These are phyloP conservation scores for Saturnispora gosingensis DNA, from an alignment of 805 yeast genomes.

Conservation along the genomic window DNA sequence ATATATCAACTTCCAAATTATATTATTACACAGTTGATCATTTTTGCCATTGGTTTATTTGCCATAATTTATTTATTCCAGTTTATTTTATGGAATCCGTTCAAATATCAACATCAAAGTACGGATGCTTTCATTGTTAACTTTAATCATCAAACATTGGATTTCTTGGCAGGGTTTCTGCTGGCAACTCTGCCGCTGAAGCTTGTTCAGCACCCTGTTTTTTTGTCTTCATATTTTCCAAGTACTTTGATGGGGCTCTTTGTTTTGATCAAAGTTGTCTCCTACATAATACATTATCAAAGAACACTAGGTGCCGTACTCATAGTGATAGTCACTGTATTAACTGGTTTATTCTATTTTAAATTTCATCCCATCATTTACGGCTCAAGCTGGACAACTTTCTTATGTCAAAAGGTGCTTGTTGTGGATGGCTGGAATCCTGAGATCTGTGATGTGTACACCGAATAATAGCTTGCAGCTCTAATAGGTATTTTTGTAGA, in stretches of 20 bases:
- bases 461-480: neutral
- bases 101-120: neutral
- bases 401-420: slow-evolving; percentile 27
- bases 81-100: slow-evolving; percentile 18
- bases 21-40: slow-evolving; percentile 42
- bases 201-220: slow-evolving; percentile 30
- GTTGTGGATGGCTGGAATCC: slow-evolving; percentile 13
- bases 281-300: slow-evolving; percentile 29
- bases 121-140: slow-evolving; percentile 5
- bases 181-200: slow-evolving; percentile 51
- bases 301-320: slow-evolving; percentile 22
- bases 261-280: slow-evolving; percentile 35
- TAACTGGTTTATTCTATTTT: slow-evolving; percentile 23
- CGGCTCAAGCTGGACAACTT: slow-evolving; percentile 38
- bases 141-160: slow-evolving; percentile 23
- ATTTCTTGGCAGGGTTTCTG: slow-evolving; percentile 46
- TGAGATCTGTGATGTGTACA: slow-evolving; percentile 8
- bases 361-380: slow-evolving; percentile 35
- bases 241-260: slow-evolving; percentile 42
- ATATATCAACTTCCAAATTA: slow-evolving; percentile 61
- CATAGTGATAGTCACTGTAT: slow-evolving; percentile 15
- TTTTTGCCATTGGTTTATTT: slow-evolving; percentile 26
- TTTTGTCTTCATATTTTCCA: slow-evolving; percentile 40
- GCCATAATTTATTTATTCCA: slow-evolving; percentile 10
- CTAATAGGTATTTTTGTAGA: slow-evolving; percentile 2